Conservation (phyloP, 371 early-diverging fungal genomes). For the Mortierella sp. region DNA sequence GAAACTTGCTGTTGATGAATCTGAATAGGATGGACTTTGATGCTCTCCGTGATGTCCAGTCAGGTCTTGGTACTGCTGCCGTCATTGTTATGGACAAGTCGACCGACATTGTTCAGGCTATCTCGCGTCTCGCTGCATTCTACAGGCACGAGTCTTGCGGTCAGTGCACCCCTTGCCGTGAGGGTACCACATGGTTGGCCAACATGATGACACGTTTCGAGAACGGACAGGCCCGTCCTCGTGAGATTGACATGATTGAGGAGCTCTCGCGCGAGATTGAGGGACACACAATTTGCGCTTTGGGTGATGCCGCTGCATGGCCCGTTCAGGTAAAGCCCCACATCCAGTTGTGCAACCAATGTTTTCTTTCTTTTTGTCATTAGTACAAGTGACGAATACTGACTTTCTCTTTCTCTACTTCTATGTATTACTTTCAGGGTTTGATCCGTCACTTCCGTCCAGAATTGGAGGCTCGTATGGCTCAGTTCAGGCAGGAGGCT, state of each 20-base stretch:
- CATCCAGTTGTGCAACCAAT: no score
- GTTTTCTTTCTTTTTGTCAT: neutral
- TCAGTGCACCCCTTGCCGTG: conserved; percentile 99
- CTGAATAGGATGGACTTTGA: conserved; percentile 94
- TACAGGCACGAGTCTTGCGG: conserved; percentile 98
- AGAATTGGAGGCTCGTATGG: conserved; percentile 89
- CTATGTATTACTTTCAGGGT: conserved; percentile 62
- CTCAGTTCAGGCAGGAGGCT: conserved; percentile 56
- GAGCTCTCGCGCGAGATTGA: conserved; percentile 97
- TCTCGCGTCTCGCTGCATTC: conserved; percentile 91
- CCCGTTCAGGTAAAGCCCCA: conserved; percentile 76
- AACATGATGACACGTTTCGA: conserved; percentile 97
- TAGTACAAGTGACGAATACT: neutral
- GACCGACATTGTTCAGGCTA: conserved; percentile 92
- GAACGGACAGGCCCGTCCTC: conserved; percentile 82
- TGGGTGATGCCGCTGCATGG: conserved; percentile 99
- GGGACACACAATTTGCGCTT: conserved; percentile 98
- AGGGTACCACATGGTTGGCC: conserved; percentile 95
- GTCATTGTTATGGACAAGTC: conserved; percentile 98
- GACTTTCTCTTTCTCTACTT: neutral
- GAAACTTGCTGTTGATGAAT: neutral
- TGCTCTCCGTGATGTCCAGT: conserved; percentile 92
- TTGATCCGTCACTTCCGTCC: conserved; percentile 95
- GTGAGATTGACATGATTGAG: conserved; percentile 93
- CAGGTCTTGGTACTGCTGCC: conserved; percentile 96